phyloP scores from a whole-genome alignment of 129 eudicot species.

The Solidago caesia region DNA sequence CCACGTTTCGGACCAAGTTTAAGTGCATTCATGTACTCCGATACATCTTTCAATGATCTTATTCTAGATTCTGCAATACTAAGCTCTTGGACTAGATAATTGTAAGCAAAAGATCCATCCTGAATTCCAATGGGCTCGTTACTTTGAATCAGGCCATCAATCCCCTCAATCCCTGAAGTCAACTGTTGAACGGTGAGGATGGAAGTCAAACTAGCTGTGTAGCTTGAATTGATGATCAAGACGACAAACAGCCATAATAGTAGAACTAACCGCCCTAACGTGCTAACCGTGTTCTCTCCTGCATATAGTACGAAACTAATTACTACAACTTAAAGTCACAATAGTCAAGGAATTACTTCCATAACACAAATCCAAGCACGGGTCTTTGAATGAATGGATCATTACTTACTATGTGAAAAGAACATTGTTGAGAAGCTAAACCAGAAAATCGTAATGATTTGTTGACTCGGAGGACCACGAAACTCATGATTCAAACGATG shows the following conservation, averaged over 20 bases:
- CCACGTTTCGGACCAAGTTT: conserved; percentile 60
- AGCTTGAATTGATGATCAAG: conserved; percentile 80
- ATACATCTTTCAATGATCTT: conserved; percentile 45
- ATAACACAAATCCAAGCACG: neutral
- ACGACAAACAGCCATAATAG: conserved; percentile 84
- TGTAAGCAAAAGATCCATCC: conserved; percentile 80
- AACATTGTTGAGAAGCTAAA: conserved; percentile 98
- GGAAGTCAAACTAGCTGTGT: conserved; percentile 94
- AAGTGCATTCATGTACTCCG: conserved; percentile 52
- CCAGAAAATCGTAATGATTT: conserved; percentile 81
- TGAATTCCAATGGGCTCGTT: conserved; percentile 77
- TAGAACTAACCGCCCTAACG: conserved; percentile 74
- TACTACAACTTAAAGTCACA: neutral
- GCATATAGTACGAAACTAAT: conserved; percentile 13
- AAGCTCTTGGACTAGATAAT: conserved; percentile 61
- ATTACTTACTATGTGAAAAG: conserved; percentile 90
- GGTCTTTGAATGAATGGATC: neutral
- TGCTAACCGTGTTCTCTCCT: conserved; percentile 90
- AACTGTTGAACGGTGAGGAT: conserved; percentile 80
- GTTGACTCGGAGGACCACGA: conserved; percentile 93
- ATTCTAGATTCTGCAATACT: conserved; percentile 63
- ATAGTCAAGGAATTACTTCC: neutral
- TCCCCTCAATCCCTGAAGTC: conserved; percentile 59
- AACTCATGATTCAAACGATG: conserved; percentile 85
- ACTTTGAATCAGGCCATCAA: conserved; percentile 63